A percentile compares a stretch with the other conserved stretches of the same genome.
phyloP scores from a whole-genome alignment of 2,329 filamentous ascomycete species.

The Penicillium aurantiogriseum region DNA sequence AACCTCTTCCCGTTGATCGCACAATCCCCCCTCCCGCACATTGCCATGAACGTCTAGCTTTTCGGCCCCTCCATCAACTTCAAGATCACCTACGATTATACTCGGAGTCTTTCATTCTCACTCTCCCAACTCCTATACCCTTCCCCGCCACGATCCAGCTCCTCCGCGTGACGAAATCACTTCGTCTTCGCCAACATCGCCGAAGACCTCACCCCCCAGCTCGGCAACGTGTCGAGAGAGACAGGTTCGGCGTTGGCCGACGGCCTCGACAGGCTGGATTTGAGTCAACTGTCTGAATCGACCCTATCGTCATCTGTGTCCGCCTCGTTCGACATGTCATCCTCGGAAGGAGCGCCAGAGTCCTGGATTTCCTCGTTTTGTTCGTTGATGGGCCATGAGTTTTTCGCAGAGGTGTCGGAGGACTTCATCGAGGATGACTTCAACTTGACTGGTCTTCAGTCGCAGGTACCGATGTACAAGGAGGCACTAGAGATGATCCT shows the following conservation, averaged over 20 bases:
- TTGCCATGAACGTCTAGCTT: slow-evolving; percentile 33
- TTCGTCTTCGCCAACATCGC: slow-evolving; percentile 20
- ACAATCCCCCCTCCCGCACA: slow-evolving; percentile 35
- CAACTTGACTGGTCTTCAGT: slow-evolving; percentile 92
- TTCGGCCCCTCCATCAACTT: slow-evolving; percentile 15
- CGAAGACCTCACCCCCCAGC: slow-evolving; percentile 19
- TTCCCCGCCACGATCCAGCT: slow-evolving; percentile 1
- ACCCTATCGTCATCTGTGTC: slow-evolving; percentile 40
- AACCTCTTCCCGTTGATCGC: slow-evolving; percentile 26
- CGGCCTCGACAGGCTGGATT: slow-evolving; percentile 49
- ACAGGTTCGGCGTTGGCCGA: slow-evolving; percentile 47
- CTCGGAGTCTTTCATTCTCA: background rate
- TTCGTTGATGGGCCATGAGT: slow-evolving; percentile 91
- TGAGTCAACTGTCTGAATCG: slow-evolving; percentile 47
- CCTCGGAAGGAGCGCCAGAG: slow-evolving; percentile 60
- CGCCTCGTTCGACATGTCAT: slow-evolving; percentile 45
- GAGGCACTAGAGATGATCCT: slow-evolving; percentile 99
- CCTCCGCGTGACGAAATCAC: slow-evolving; percentile 19
- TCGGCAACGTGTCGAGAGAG: slow-evolving; percentile 49
- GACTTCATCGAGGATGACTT: slow-evolving; percentile 99
- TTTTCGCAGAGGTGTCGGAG: slow-evolving; percentile 97
- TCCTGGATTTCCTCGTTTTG: slow-evolving; percentile 99
- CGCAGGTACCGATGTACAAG: slow-evolving; percentile 97
- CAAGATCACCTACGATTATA: background rate
- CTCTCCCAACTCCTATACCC: slow-evolving; percentile 4